Evolutionary conservation across 805 yeast species (phyloP), one percentile per base, ranked within the genome.

Genomic region (Martiniozyma abietophila): DNA sequence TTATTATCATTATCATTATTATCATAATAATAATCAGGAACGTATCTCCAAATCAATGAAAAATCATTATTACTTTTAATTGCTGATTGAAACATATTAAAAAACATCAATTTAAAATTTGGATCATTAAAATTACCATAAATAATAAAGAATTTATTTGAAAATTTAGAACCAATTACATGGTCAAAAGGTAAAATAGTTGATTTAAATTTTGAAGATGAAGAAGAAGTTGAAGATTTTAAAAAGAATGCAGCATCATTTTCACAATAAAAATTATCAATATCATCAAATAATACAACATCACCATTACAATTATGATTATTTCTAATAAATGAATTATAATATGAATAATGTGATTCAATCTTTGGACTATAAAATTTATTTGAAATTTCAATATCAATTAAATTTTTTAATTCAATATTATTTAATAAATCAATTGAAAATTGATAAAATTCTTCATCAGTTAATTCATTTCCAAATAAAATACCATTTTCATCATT

Each of bases 231-330:
- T n/a, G n/a, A n/a, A n/a, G n/a, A n/a, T 51, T 80, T 78, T 37
- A 92, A 62, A 3, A 96, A 94, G 53, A 73, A 92, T 1, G 85
- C 68, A 38, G 80, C 94, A 36, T 74, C 82, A 3, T 77, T 61
- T 8, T 78, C 71, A 46, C 86, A 76, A 48, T 77, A 79, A 2
- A 66, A 52, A 26, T 46, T 39, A 18, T 64, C 62, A 31, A 70
- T 70, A 14, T 36, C 19, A 38, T 77, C 74, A 42, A 65, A 65
- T 37, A 52, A 29, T 7, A 44, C 42, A 5, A 35, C 29, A 19
- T 43, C 38, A 3, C 15, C 20, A 2, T 30, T 32, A 21, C 55
- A 51, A 33, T 40, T 33, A 7, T 37, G 27, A 4, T 41, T 41
- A 0, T 68, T 60, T n/a, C 46, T 41, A 0, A 67, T 56, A 0